Conservation (phyloP, 2,329 filamentous ascomycete genomes). For the Penicillium concentricum region DNA sequence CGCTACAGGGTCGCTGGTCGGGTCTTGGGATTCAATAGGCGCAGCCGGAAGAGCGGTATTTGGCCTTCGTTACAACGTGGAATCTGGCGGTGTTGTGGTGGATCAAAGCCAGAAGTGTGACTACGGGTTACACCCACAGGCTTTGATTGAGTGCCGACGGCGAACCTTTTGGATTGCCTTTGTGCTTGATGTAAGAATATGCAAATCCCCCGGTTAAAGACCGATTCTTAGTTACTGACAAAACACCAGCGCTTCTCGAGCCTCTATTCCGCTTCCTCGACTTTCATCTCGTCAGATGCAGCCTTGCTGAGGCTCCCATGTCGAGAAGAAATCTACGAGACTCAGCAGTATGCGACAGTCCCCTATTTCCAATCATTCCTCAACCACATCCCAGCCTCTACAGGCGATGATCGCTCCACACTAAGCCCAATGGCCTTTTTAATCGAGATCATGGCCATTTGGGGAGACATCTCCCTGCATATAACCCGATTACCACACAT, state of each 20-base stretch:
- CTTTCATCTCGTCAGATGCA: constrained; percentile 62
- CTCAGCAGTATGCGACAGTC: constrained; percentile 55
- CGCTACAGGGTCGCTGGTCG: constrained; percentile 57
- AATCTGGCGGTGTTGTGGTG: constrained; percentile 52
- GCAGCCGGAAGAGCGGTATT: constrained; percentile 60
- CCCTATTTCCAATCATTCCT: constrained; percentile 61
- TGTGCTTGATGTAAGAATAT: constrained; percentile 60
- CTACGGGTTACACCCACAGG: constrained; percentile 57
- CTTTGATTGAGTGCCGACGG: constrained; percentile 65
- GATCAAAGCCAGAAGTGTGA: constrained; percentile 50
- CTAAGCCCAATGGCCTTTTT: constrained; percentile 59
- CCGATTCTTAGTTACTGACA: constrained; percentile 14
- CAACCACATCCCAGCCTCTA: constrained; percentile 38
- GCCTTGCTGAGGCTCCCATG: constrained; percentile 67
- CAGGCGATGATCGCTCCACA: constrained; percentile 39
- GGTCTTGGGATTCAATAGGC: constrained; percentile 64
- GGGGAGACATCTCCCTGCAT: constrained; percentile 63
- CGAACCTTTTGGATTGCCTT: constrained; percentile 72
- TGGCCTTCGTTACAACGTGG: constrained; percentile 63
- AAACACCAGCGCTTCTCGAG: constrained; percentile 56
- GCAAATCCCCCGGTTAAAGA: constrained; percentile 15
- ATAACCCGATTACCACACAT: constrained; percentile 55
- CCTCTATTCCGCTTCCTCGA: constrained; percentile 55
- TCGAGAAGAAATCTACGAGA: constrained; percentile 61
- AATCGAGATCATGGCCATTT: constrained; percentile 63